Base-by-base conservation (phyloP, 192 early-diverging fungal genomes). In the Coemansia javaensis region DNA sequence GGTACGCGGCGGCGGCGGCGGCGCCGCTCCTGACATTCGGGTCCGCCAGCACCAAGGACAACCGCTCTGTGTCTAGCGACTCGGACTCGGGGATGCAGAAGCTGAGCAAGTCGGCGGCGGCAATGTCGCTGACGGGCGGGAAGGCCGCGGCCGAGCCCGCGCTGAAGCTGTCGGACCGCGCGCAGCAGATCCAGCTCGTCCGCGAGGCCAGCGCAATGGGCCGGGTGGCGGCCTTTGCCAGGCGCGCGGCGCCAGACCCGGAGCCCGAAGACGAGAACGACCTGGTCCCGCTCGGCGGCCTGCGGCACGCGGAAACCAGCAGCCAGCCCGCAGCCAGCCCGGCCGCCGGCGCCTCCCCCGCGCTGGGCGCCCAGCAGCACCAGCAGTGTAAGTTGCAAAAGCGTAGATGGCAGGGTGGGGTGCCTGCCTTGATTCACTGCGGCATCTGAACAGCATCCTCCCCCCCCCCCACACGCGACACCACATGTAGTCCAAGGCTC, bases 201-300 rank as follows among this genome's bases (percentile, higher is more conserved):
- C 69, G 69, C 30, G 69, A 73, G 36, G 69, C 69, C n/a, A 66
- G 57, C 14, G 58, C 62, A 0, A 31, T 61, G 23, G 69, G 69
- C 20, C 65, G 54, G 33, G 15, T 56, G 17, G 39, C 47, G 4
- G 40, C 58, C 4, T 65, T 60, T 40, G 37, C 30, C 28, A 44
- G 32, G n/a, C 7, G 32, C 3, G 37, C 21, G 9, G 12, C 32
- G 17, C 30, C 21, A 0, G 32, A 33, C 1, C 35, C 2, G 0
- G 62, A 64, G 27, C 33, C 31, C 5, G 69, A 73, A 0, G 58
- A 62, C 22, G 58, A 61, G 10, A 54, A 39, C 11, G 69, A 73
- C 32, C 32, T 47, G 9, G 41, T 66, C 22, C 62, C 69, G 6
- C 40, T 73, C 34, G 69, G 62, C 20, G 69, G 63, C 3, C 46